Evolutionary conservation across 768 basidiomycete species (phyloP), one percentile per base, ranked within the genome.

Genomic region (Porpolomopsis calyptriformis): DNA sequence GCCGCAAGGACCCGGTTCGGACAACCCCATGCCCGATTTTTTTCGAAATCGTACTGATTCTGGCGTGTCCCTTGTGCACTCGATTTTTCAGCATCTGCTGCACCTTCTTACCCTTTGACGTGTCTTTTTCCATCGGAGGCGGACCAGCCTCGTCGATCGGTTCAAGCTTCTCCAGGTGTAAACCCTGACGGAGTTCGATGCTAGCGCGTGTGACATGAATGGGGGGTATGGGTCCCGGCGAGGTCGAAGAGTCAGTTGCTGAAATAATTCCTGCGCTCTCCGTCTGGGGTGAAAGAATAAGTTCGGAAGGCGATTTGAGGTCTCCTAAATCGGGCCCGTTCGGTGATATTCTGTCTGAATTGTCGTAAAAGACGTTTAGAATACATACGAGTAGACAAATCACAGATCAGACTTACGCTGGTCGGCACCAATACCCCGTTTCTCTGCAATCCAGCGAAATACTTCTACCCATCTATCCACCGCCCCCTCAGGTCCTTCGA

Each of bases 401-500:
- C 5, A 16, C 6, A 33, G 31, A 25, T 31, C 6, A 44, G 43
- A 34, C 31, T 52, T 50, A 38, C 57, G 43, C 43, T 53, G 54
- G 38, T 54, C 53, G 7, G 59, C 51, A 38, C 54, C 33, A 23
- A 49, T 39, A 18, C 65, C 61, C 37, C 59, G 71, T 53, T 70
- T 68, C 47, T 80, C 82, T 0, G 90, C 81, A 56, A 91, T 81
- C 85, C 86, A 96, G 4, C 75, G 66, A 60, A 93, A 94, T 6
- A 90, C 73, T 22, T 90, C 88, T 12, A 90, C 68, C 77, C 90
- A 92, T 47, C 78, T 80, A 14, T 67, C 64, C 50, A 85, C 81
- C 0, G 91, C 92, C 33, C 79, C 77, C 54, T 93, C 89, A 0
- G 90, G 73, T 0, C 96, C 94, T 29, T 91, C 83, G 14, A 85